A percentile compares a stretch with the other conserved stretches of the same genome.
phyloP scores from a whole-genome alignment of 2,329 filamentous ascomycete species.

The Alternaria incomplexa region DNA sequence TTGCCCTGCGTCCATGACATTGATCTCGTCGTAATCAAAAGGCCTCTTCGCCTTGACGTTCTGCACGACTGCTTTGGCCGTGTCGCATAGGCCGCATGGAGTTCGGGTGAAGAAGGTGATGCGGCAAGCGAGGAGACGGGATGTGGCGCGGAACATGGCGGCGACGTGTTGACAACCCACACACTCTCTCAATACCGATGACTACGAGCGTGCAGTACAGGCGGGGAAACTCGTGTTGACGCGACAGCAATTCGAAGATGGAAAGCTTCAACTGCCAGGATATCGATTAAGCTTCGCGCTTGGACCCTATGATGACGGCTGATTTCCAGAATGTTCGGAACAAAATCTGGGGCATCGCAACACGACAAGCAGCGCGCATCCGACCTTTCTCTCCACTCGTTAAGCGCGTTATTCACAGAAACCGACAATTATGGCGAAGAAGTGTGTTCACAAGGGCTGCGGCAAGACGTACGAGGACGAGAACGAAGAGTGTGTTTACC shows the following conservation, averaged over 20 bases:
- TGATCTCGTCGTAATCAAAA: constrained; percentile 72
- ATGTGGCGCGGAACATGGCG: constrained; percentile 42
- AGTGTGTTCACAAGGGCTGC: constrained; percentile 97
- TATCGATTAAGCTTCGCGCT: constrained; percentile 14
- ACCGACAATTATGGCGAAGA: constrained; percentile 66
- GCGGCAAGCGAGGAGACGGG: constrained; percentile 52
- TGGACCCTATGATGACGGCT: constrained; percentile 32
- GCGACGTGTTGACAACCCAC: neutral
- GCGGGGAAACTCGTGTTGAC: neutral
- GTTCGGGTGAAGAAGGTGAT: constrained; percentile 78
- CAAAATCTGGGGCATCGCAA: constrained; percentile 17
- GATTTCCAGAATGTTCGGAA: constrained; percentile 47
- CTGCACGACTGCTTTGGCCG: constrained; percentile 71
- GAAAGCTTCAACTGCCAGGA: neutral
- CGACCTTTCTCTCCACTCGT: constrained; percentile 6
- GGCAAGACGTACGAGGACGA: constrained; percentile 84
- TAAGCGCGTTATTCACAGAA: neutral
- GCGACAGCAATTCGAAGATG: constrained; percentile 1
- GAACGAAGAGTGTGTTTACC: constrained; percentile 86
- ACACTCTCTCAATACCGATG: neutral
- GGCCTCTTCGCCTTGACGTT: constrained; percentile 70
- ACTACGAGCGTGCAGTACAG: neutral
- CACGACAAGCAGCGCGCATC: constrained; percentile 11
- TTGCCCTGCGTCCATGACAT: constrained; percentile 69
- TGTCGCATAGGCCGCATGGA: constrained; percentile 73